Evolutionary conservation across 148 eudicot species (phyloP).

Genomic region (Silene conica): DNA sequence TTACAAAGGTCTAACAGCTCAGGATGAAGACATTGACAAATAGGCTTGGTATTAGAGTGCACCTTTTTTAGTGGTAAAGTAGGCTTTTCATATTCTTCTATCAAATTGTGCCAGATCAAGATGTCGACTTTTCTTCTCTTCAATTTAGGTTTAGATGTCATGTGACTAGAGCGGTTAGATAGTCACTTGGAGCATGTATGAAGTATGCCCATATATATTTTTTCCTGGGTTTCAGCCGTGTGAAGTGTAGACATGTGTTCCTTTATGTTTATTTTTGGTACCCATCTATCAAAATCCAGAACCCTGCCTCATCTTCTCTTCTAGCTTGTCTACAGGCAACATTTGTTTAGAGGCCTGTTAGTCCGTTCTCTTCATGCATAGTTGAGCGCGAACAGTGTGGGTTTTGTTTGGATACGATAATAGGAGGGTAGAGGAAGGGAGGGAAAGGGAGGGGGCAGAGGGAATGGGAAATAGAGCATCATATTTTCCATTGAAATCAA

Average conservation of each 20-base stretch:
- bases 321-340: constrained; percentile 4
- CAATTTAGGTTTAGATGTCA: background rate
- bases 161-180: background rate
- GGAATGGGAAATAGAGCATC: background rate
- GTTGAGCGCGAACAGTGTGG: background rate
- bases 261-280: background rate
- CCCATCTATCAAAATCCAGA: background rate
- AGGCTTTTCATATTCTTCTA: constrained; percentile 1
- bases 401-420: background rate
- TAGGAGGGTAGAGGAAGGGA: background rate
- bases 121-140: background rate
- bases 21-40: background rate
- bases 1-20: no score
- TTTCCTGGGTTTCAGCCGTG: constrained; percentile 5
- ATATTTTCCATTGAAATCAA: background rate
- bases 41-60: background rate
- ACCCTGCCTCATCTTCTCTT: background rate
- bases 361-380: constrained; percentile 21
- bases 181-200: constrained; percentile 34
- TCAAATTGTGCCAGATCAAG: background rate
- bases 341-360: constrained; percentile 14
- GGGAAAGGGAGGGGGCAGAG: background rate
- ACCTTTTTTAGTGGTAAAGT: no score
- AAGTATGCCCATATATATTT: constrained; percentile 22
- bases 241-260: constrained; percentile 5